Percentiles rank a stretch among this genome's conserved stretches.
phyloP scores from a whole-genome alignment of 2,329 filamentous ascomycete species.

The Talaromyces sp. region DNA sequence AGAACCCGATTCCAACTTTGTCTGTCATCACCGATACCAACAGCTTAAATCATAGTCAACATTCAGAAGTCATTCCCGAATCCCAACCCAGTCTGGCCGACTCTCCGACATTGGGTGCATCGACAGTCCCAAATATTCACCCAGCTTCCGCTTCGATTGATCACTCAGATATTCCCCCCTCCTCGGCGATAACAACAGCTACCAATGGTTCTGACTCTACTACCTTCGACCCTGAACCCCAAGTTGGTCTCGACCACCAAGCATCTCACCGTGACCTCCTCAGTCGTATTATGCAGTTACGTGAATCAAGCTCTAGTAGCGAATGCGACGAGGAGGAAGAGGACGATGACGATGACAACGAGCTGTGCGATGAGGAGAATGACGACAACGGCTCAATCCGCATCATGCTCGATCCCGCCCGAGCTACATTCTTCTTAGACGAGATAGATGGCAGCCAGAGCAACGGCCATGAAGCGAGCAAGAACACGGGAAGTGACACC shows the following conservation, averaged over 20 bases:
- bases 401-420: slow-evolving; percentile 48
- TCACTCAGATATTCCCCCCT: slow-evolving; percentile 48
- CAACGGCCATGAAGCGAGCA: slow-evolving; percentile 26
- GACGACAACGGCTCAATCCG: slow-evolving; percentile 53
- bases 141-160: slow-evolving; percentile 18
- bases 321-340: slow-evolving; percentile 39
- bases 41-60: neutral
- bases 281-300: slow-evolving; percentile 49
- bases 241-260: slow-evolving; percentile 52
- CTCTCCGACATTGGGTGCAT: slow-evolving; percentile 42
- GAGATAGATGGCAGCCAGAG: slow-evolving; percentile 30
- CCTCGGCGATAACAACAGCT: slow-evolving; percentile 59
- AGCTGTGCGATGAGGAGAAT: slow-evolving; percentile 39
- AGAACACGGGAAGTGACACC: slow-evolving; percentile 21
- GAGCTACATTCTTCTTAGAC: slow-evolving; percentile 41
- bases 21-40: slow-evolving; percentile 10
- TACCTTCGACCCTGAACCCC: slow-evolving; percentile 66
- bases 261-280: slow-evolving; percentile 43
- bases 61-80: neutral
- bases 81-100: slow-evolving; percentile 23
- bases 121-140: slow-evolving; percentile 15
- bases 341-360: slow-evolving; percentile 33
- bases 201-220: slow-evolving; percentile 59
- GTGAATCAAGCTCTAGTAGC: slow-evolving; percentile 43
- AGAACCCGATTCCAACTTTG: slow-evolving; percentile 1